phyloP scores from a whole-genome alignment of 192 early-diverging fungal species.

The Coemansia sp. region DNA sequence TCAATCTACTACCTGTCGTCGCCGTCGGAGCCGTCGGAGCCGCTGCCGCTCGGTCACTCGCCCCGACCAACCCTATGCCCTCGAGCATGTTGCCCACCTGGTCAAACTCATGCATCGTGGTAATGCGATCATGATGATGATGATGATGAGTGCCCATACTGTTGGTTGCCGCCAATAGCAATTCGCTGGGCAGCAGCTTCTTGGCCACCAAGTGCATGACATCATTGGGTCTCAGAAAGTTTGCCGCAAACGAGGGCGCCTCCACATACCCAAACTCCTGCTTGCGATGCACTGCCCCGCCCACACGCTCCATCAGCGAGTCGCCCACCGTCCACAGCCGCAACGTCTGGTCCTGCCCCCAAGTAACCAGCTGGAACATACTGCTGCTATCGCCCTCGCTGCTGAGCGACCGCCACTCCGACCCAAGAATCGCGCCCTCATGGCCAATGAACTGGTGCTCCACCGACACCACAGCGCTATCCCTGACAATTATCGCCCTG shows the following conservation, averaged over 20 bases:
- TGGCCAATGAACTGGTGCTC: slow-evolving; percentile 42
- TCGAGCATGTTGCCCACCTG: slow-evolving; percentile 14
- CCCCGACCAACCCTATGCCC: slow-evolving; percentile 14
- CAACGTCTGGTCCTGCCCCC: slow-evolving; percentile 45
- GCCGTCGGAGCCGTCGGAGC: background rate
- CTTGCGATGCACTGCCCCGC: background rate
- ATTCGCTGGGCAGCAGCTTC: slow-evolving; percentile 17
- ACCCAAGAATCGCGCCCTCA: slow-evolving; percentile 24
- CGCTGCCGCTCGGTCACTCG: background rate
- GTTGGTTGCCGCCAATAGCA: slow-evolving; percentile 19
- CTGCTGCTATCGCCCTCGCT: background rate
- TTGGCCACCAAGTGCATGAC: slow-evolving; percentile 35
- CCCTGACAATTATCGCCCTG: slow-evolving; percentile 14
- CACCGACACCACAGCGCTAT: slow-evolving; percentile 12
- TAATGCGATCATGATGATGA: too few species aligned
- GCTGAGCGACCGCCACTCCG: slow-evolving; percentile 32
- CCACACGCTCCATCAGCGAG: slow-evolving; percentile 13
- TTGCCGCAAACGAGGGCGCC: slow-evolving; percentile 40
- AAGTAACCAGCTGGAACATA: slow-evolving; percentile 45
- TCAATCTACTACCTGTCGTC: background rate
- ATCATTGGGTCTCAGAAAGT: slow-evolving; percentile 38
- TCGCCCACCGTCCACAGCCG: slow-evolving; percentile 37
- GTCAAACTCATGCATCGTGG: slow-evolving; percentile 24
- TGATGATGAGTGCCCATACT: slow-evolving; percentile 3
- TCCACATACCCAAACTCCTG: too few species aligned